A percentile compares a stretch with the other conserved stretches of the same genome.
phyloP scores from a whole-genome alignment of 2,329 filamentous ascomycete genomes.

The Pseudogymnoascus sp. region DNA sequence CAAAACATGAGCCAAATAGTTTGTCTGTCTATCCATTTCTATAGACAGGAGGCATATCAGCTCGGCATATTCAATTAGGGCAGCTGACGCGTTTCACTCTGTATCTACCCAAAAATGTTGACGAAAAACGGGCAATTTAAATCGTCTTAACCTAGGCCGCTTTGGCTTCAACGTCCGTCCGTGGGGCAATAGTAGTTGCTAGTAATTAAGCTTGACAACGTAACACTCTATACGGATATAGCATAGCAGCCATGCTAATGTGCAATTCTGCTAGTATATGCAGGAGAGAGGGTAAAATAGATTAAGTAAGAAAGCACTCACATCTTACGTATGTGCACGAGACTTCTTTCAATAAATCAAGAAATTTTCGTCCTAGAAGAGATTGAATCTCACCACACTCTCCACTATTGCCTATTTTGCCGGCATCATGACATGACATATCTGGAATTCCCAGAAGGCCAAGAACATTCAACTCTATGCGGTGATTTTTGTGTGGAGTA shows the following conservation, averaged over 20 bases:
- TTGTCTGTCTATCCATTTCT: neutral
- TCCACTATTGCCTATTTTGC: neutral
- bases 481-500: neutral
- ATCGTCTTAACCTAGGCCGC: neutral
- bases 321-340: neutral
- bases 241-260: neutral
- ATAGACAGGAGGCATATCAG: neutral
- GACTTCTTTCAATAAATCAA: neutral
- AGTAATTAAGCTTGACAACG: neutral
- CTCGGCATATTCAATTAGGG: neutral
- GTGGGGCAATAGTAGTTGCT: neutral
- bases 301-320: neutral
- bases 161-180: neutral
- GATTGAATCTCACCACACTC: neutral
- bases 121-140: neutral
- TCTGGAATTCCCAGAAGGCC: neutral
- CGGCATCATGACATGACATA: neutral
- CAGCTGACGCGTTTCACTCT: neutral
- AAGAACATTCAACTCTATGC: neutral
- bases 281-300: neutral
- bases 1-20: neutral
- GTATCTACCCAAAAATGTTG: neutral
- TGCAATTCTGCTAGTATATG: conserved; percentile 6
- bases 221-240: too few relatives aligned
- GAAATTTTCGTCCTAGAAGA: neutral